phyloP scores from a whole-genome alignment of 352 stramenopile genomes.

The Phytophthora ohioensis region DNA sequence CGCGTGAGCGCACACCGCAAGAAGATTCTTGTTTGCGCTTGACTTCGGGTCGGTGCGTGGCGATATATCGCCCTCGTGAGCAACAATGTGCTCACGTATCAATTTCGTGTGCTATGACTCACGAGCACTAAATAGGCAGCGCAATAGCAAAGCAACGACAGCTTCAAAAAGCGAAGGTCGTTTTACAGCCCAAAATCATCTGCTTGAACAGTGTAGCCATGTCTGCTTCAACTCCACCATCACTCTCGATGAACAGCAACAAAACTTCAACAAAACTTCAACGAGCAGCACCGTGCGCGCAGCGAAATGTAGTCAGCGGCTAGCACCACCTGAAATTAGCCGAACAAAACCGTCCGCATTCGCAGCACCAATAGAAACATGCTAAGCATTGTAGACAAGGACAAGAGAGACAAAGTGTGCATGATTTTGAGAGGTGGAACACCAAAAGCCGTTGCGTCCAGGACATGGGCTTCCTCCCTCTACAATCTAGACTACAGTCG shows the following conservation, averaged over 20 bases:
- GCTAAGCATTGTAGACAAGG: not conserved
- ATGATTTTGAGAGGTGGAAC: slow-evolving; percentile 9
- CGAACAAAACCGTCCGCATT: too few species aligned
- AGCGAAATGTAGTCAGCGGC: slow-evolving; percentile 3
- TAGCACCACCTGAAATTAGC: not conserved
- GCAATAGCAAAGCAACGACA: not conserved
- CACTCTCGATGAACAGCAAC: slow-evolving; percentile 27
- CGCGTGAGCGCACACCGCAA: too few species aligned
- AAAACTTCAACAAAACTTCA: slow-evolving; percentile 24
- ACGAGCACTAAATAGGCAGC: not conserved
- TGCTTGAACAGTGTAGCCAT: slow-evolving; percentile 21
- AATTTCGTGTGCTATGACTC: not conserved
- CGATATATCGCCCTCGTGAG: not conserved
- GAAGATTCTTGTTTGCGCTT: too few species aligned
- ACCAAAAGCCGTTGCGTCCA: slow-evolving; percentile 3
- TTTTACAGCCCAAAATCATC: not conserved
- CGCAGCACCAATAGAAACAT: too few species aligned
- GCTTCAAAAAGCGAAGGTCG: slow-evolving; percentile 8
- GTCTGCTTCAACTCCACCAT: slow-evolving; percentile 33
- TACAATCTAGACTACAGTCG: slow-evolving; percentile 22
- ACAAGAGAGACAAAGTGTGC: not conserved
- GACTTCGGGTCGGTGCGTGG: not conserved
- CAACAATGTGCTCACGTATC: not conserved
- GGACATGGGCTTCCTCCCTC: slow-evolving; percentile 1
- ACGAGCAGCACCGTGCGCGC: not conserved